Base-by-base conservation (phyloP, 768 basidiomycete species). In the Tulasnella sp. region DNA sequence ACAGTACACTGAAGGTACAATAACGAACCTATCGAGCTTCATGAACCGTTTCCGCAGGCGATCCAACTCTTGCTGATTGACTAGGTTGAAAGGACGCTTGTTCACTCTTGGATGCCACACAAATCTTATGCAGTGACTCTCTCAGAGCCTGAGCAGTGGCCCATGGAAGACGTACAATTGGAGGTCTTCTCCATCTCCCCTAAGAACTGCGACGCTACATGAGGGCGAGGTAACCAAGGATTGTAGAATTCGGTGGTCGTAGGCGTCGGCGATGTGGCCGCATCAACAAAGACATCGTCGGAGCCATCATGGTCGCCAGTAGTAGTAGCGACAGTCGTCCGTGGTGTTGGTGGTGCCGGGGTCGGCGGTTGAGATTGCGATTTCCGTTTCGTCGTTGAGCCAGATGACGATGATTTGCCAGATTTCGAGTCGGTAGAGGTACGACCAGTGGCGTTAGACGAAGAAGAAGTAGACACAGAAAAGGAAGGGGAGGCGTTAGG, bases 21-120 rank as follows among this genome's bases (percentile, higher is more conserved):
- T n/a, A 10, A 69, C 74, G 61, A 65, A 85, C 89, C 86, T 88
- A 72, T 99, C 96, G 66, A 99, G 85, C 75, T 99, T 99, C 92
- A 98, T 97, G 73, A 99, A 98, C 56, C 96, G 85, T 72, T 97
- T 98, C 81, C 96, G 96, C 66, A 98, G 78, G 56, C 96, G 81
- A 66, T 97, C 90, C 66, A 99, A 76, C 74, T 99, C 96, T 50
- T 84, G 80, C 51, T 86, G 88, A 19, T 90, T 97, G 84, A 99
- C 96, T 98, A 38, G 34, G 34, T 38, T 15, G 34, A 38, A 38
- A 15, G 34, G 34, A 38, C 15, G 15, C 15, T 45, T 32, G 7
- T 44, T 38, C 32, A 24, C 34, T 44, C 5, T 56, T 23, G n/a
- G 19, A 32, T 30, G n/a, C n/a, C n/a, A n/a, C n/a, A n/a, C n/a